Evolutionary conservation across 2,329 filamentous ascomycete genomes (phyloP).

Genomic region (Aspergillus melleus): DNA sequence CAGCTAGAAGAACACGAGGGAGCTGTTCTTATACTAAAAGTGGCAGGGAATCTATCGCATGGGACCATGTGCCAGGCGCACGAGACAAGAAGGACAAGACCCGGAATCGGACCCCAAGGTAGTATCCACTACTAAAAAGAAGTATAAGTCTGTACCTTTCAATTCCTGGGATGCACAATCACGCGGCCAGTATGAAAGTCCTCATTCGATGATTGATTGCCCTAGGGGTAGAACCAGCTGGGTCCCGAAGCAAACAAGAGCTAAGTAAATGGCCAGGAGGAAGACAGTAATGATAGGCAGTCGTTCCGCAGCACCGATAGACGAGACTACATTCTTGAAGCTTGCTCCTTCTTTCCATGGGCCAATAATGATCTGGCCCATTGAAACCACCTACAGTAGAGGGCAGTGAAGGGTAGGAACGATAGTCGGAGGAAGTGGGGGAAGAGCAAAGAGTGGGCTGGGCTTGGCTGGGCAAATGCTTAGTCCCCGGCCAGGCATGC

Average conservation of each 20-base stretch:
- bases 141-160: neutral
- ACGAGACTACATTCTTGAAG: neutral
- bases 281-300: neutral
- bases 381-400: neutral
- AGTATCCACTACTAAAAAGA: slow-evolving; percentile 2
- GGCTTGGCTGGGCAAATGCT: slow-evolving; percentile 4
- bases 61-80: slow-evolving; percentile 3
- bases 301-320: too few relatives aligned
- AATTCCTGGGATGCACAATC: slow-evolving; percentile 1
- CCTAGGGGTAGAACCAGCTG: neutral
- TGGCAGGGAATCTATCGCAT: neutral
- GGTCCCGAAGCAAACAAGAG: neutral
- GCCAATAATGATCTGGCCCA: neutral
- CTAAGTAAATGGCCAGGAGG: neutral
- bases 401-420: neutral
- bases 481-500: neutral
- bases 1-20: neutral
- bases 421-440: too few relatives aligned
- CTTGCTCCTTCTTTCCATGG: neutral
- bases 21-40: slow-evolving; percentile 5
- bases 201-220: slow-evolving; percentile 10
- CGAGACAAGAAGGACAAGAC: neutral
- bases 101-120: neutral
- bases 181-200: slow-evolving; percentile 10
- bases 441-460: neutral